A percentile compares a stretch with the other conserved stretches of the same genome.
Conservation (phyloP, 179 eudicot species). For the Corrigiola litoralis region DNA sequence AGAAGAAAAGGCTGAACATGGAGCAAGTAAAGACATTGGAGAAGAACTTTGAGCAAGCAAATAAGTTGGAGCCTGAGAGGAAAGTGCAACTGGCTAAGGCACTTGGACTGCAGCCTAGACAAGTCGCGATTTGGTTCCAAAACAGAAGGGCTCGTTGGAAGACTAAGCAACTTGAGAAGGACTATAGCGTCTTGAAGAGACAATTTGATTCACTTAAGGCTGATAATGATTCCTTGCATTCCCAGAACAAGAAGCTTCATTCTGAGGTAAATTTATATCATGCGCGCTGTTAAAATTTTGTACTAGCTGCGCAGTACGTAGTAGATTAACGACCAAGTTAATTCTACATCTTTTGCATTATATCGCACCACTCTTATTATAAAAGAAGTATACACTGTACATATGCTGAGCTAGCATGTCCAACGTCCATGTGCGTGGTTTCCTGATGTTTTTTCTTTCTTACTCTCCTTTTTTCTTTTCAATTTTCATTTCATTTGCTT, state of each 20-base stretch:
- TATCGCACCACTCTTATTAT: conserved; percentile 1
- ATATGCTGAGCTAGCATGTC: conserved; percentile 14
- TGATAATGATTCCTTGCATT: conserved; percentile 66
- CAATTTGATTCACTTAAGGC: conserved; percentile 64
- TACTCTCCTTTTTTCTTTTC: not conserved
- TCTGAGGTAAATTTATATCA: conserved; percentile 40
- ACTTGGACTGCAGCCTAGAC: conserved; percentile 70
- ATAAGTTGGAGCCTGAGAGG: conserved; percentile 76
- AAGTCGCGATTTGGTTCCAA: conserved; percentile 85
- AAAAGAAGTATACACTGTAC: not conserved
- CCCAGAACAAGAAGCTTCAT: conserved; percentile 64
- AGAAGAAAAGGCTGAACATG: conserved; percentile 68
- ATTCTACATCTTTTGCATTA: conserved; percentile 3
- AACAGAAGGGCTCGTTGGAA: conserved; percentile 85
- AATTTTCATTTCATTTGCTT: too few species aligned
- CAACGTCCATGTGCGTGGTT: conserved; percentile 10
- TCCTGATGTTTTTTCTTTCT: not conserved
- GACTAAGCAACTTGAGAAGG: conserved; percentile 80
- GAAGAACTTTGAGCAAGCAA: conserved; percentile 65
- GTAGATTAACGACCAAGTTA: not conserved
- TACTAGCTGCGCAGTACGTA: too few species aligned
- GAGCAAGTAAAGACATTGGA: conserved; percentile 80
- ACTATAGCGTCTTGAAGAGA: conserved; percentile 56
- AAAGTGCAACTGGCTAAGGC: conserved; percentile 73
- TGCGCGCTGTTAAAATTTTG: not conserved